A percentile compares a stretch with the other conserved stretches of the same genome.
Conservation (phyloP, 179 eudicot genomes). For the Amaranthus tricolor region DNA sequence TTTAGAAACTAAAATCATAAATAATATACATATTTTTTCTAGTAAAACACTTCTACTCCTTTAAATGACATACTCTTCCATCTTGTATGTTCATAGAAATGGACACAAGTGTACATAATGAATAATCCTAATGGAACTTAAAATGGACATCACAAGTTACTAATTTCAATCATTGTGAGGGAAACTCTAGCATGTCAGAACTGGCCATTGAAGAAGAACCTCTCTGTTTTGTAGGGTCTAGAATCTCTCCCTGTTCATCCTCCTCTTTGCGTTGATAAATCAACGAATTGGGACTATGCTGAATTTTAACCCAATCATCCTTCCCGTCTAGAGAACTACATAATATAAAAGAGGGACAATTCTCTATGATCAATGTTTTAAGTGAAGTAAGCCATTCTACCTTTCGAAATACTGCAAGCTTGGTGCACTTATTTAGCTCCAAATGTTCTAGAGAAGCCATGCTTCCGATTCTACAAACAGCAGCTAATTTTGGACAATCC, state of each 20-base stretch:
- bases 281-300: not conserved
- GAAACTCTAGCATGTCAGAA: too few relatives aligned
- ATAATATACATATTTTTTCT: too few relatives aligned
- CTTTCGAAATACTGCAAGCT: not conserved
- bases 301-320: slow-evolving; percentile 4
- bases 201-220: not conserved
- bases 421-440: slow-evolving; percentile 10
- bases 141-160: too few relatives aligned
- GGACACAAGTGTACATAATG: too few relatives aligned
- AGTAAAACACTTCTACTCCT: too few relatives aligned
- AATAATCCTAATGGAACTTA: too few relatives aligned
- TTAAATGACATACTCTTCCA: too few relatives aligned
- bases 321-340: not conserved
- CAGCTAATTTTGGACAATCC: slow-evolving; percentile 10
- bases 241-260: not conserved
- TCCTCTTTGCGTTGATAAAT: not conserved
- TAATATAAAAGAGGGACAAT: not conserved
- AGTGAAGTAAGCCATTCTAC: not conserved
- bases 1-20: too few relatives aligned
- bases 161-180: too few relatives aligned
- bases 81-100: too few relatives aligned
- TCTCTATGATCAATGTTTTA: slow-evolving; percentile 6
- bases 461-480: slow-evolving; percentile 2
- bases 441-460: slow-evolving; percentile 3
- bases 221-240: not conserved